phyloP scores from a whole-genome alignment of 768 basidiomycete genomes.

The Pilatotrama ljubarskyi region DNA sequence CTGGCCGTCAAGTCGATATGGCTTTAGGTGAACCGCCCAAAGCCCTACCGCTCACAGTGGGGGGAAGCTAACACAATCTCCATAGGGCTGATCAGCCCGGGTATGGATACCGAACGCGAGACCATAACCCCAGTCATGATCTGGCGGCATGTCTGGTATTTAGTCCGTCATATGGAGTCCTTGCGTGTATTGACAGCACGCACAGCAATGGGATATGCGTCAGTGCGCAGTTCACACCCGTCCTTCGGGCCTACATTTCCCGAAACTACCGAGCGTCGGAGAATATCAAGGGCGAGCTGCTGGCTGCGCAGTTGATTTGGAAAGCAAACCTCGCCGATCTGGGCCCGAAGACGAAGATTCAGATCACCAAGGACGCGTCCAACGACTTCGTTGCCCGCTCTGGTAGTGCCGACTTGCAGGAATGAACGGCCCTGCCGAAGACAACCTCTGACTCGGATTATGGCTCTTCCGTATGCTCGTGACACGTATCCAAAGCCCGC shows the following conservation, averaged over 20 bases:
- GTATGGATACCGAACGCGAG: neutral
- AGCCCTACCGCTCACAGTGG: no score
- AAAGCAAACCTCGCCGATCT: conserved; percentile 4
- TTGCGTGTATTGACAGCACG: neutral
- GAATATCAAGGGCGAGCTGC: neutral
- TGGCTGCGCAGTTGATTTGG: neutral
- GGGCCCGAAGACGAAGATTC: neutral
- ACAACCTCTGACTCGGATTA: neutral
- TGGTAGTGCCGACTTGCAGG: neutral
- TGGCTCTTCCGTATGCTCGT: neutral
- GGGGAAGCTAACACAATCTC: neutral
- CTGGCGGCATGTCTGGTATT: conserved; percentile 1
- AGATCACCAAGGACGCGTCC: neutral
- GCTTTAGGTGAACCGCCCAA: neutral
- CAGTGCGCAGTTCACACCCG: conserved; percentile 6
- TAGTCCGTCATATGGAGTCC: neutral
- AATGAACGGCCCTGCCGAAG: neutral
- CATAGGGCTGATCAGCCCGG: conserved; percentile 4
- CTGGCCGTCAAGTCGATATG: neutral
- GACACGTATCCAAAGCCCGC: no score
- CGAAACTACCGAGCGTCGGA: neutral
- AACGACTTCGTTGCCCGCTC: neutral
- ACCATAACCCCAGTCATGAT: conserved; percentile 1
- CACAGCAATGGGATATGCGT: neutral
- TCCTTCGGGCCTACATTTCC: conserved; percentile 7